phyloP scores from a whole-genome alignment of 129 eudicot genomes.

The Chrysanthemum lavandulifolium region DNA sequence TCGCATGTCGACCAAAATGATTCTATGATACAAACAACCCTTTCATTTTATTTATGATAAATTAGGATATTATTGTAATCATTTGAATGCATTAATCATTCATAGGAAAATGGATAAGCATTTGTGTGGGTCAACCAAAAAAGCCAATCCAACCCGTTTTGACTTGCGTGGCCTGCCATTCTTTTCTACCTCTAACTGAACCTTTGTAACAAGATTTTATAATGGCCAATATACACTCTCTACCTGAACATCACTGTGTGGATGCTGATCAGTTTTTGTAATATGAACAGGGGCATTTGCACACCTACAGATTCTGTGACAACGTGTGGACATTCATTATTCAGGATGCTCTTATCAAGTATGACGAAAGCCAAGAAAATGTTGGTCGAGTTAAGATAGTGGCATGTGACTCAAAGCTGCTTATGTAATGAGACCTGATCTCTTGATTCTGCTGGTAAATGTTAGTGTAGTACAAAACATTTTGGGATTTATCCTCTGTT shows the following conservation, averaged over 20 bases:
- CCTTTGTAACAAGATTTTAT: background rate
- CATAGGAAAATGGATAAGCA: too few relatives aligned
- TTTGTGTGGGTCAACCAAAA: too few relatives aligned
- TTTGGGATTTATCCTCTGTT: slow-evolving; percentile 27
- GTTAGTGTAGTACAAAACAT: slow-evolving; percentile 29
- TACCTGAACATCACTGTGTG: slow-evolving; percentile 2
- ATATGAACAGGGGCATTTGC: slow-evolving; percentile 79
- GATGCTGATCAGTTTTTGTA: slow-evolving; percentile 21
- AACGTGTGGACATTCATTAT: slow-evolving; percentile 95
- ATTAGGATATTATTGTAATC: too few relatives aligned
- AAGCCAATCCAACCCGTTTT: background rate
- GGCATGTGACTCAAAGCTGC: slow-evolving; percentile 67
- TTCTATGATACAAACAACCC: too few relatives aligned
- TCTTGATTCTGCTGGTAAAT: slow-evolving; percentile 25
- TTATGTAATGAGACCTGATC: slow-evolving; percentile 36
- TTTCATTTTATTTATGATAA: too few relatives aligned
- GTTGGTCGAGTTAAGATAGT: slow-evolving; percentile 79
- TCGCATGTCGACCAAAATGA: background rate
- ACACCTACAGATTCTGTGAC: slow-evolving; percentile 96
- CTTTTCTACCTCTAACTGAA: background rate
- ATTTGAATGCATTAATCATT: too few relatives aligned
- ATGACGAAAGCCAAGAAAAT: slow-evolving; percentile 68
- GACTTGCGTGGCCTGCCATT: background rate
- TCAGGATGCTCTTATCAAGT: slow-evolving; percentile 74
- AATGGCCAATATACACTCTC: slow-evolving; percentile 7